Evolutionary conservation across 2,329 filamentous ascomycete species (phyloP).

Genomic region (Intubia oerlemansii): DNA sequence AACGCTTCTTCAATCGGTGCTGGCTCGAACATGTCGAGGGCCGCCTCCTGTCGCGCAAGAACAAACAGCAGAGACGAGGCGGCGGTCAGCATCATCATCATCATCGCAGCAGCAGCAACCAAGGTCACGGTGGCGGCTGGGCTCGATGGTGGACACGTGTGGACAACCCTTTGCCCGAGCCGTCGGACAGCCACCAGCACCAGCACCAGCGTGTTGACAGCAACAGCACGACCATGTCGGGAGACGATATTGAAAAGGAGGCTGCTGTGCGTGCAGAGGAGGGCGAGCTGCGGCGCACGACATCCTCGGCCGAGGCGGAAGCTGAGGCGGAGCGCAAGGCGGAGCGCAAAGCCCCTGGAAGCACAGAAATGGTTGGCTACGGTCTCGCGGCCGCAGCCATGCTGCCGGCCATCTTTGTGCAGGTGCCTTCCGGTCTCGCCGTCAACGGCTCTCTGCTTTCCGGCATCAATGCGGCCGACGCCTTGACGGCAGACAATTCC

Average conservation of each 20-base stretch:
- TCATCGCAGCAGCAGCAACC: too few species aligned
- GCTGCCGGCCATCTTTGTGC: conserved; percentile 66
- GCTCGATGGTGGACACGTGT: neutral
- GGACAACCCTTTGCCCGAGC: neutral
- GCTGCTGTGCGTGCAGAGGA: conserved; percentile 5
- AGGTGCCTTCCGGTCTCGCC: conserved; percentile 41
- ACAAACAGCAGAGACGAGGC: too few species aligned
- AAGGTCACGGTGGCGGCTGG: too few species aligned
- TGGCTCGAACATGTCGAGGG: conserved; percentile 27
- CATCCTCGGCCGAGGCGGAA: conserved; percentile 3
- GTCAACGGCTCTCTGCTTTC: conserved; percentile 35
- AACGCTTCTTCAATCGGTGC: conserved; percentile 31
- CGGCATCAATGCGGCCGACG: conserved; percentile 33
- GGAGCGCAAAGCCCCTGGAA: conserved; percentile 9
- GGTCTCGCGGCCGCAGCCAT: conserved; percentile 69
- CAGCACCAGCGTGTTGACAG: conserved; percentile 2
- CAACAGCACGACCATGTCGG: neutral
- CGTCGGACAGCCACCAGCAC: conserved; percentile 4
- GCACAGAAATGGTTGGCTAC: conserved; percentile 33
- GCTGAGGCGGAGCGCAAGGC: conserved; percentile 7
- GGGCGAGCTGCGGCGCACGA: conserved; percentile 2
- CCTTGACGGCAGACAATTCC: conserved; percentile 25
- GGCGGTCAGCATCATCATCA: too few species aligned
- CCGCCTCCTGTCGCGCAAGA: conserved; percentile 6
- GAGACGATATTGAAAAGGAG: neutral